Evolutionary conservation across 768 basidiomycete genomes (phyloP), one percentile per base, ranked within the genome.

Genomic region (Collybiopsis confluens): DNA sequence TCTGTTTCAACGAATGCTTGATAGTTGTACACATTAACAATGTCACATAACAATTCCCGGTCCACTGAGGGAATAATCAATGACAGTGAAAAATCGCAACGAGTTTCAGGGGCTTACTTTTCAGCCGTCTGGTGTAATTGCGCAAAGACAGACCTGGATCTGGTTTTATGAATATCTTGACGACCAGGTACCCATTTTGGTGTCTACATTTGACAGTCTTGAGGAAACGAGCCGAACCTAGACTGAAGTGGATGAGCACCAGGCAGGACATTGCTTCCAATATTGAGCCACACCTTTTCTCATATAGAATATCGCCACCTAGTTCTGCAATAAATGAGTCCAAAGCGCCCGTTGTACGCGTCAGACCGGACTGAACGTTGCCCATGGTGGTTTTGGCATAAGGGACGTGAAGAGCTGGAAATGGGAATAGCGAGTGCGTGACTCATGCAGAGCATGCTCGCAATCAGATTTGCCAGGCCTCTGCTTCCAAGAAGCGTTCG

Each of bases 151-250:
- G 64, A 2, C 86, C 81, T 23, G 92, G 90, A 70, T 98, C 93
- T 0, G 93, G 88, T 67, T 99, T 98, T 64, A 95, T 83, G 73
- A 95, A 97, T 54, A 98, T 86, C 79, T 98, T 98, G 63, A 96
- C 81, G 48, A 97, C 85, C 30, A 98, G 73, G 37, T 82, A 85
- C 0, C 93, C 92, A 62, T 89, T 86, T 44, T 79, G 73, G 71
- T 97, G 92, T 37, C 87, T 79, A 64, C 88, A 95, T 63, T 89
- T 86, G 60, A 96, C 93, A 0, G 94, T 88, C 79, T 92, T 93
- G 60, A 83, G 74, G 65, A 87, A 86, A 4, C 89, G 79, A 5
- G 88, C 81, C 1, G 83, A 79, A 15, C 86, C 86, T 52, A 90
- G 70, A 62, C 88, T 90, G 6, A 23, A 18, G 6, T 24, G 33